A percentile compares a stretch with the other conserved stretches of the same genome.
phyloP scores from a whole-genome alignment of 345 rosid species.

The Arabidopsis suecica region DNA sequence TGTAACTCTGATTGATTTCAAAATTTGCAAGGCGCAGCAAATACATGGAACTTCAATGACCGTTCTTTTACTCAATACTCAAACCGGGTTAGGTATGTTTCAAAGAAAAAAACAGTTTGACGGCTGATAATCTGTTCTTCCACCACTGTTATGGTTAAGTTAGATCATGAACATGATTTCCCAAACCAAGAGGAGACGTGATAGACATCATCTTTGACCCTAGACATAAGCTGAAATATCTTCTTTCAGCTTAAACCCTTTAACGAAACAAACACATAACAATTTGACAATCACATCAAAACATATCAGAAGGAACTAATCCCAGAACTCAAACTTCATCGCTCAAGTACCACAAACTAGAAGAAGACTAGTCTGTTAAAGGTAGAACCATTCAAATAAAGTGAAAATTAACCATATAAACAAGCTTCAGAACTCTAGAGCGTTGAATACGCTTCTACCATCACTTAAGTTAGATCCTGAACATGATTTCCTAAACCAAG shows the following conservation, averaged over 20 bases:
- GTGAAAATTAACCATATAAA: background rate
- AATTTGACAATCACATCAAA: background rate
- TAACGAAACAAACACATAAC: background rate
- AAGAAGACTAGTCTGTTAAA: background rate
- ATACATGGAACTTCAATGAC: background rate
- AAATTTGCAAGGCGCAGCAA: background rate
- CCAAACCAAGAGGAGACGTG: background rate
- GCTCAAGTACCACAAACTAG: no score
- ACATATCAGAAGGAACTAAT: background rate
- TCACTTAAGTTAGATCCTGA: no score
- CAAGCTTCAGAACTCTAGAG: constrained; percentile 2
- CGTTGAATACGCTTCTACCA: no score
- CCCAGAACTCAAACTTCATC: no score
- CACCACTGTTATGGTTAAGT: background rate
- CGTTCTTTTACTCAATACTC: background rate
- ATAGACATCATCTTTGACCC: background rate
- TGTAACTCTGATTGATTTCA: background rate
- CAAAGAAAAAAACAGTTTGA: background rate
- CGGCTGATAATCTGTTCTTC: background rate
- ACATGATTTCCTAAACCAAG: no score
- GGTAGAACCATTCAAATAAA: background rate
- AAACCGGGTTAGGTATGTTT: background rate
- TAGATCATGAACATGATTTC: constrained; percentile 3
- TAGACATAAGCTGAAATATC: background rate
- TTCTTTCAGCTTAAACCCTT: constrained; percentile 4